Evolutionary conservation across 352 stramenopile species (phyloP), one percentile per base, ranked within the genome.

Genomic region (Blastocystis sp.): DNA sequence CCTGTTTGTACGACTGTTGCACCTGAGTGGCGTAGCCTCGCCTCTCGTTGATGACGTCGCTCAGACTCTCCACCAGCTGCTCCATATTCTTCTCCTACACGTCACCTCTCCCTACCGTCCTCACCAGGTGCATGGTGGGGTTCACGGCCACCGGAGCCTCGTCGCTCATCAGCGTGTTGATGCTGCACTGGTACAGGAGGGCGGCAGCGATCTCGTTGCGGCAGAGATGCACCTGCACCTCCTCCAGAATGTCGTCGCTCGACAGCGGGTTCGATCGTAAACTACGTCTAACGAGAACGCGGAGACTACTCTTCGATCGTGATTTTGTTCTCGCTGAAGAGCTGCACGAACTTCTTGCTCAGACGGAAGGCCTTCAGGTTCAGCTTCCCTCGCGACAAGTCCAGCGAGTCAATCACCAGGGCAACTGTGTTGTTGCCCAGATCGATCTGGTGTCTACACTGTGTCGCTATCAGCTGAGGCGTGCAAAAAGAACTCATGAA

Each of bases 61-160:
- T 56, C 23, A 87, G 50, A 37, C 41, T 87, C 45, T 87, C 63
- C 9, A 87, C 43, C 39, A 87, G 23, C 63, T 87, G 59, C 63
- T 87, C 76, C 63, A 87, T 62, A 45, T 87, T 87, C 76, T 87
- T 87, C 43, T 87, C 76, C 76, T 87, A 61, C 45, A 43, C 63
- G 39, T 87, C 37, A 87, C 41, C 9, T 20, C 20, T 18, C 8
- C 8, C 6, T 4, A 2, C 3, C 66, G 69, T 9, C 4, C 39
- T 7, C 55, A 87, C 59, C 47, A 87, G 50, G 1, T 39, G 43
- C 11, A 45, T 62, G 15, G 39, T 59, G 6, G 63, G 59, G n/a
- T 76, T 68, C 8, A 68, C n/a, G 7, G 59, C 18, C 20, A 68
- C 7, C 29, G 63, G 18, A 7, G 26, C 76, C 15, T 76, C 54